Conservation (phyloP, 108 stramenopile genomes). For the Fragilaria crotonensis region DNA sequence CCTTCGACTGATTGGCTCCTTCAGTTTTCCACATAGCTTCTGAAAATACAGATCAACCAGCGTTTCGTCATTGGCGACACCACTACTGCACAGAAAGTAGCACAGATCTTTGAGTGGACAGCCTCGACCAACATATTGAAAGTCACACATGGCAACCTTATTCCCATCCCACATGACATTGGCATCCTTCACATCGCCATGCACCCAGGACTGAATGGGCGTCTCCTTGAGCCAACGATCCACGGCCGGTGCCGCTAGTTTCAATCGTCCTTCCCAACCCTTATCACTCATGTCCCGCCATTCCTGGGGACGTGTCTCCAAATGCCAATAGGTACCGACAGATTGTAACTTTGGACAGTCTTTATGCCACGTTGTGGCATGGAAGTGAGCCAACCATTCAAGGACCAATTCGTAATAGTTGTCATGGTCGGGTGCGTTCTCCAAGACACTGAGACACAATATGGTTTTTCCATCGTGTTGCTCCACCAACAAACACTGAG, state of each 20-base stretch:
- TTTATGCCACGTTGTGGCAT: conserved; percentile 48
- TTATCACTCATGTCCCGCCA: conserved; percentile 41
- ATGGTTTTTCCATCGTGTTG: conserved; percentile 24
- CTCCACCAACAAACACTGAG: conserved; percentile 31
- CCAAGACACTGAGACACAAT: conserved; percentile 5
- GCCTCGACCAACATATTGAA: conserved; percentile 69
- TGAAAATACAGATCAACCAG: conserved; percentile 30
- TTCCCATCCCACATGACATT: conserved; percentile 40
- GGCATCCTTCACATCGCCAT: conserved; percentile 71
- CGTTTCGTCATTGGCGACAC: conserved; percentile 18
- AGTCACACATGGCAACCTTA: conserved; percentile 64
- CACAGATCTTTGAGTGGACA: conserved; percentile 59
- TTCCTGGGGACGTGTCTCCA: conserved; percentile 71
- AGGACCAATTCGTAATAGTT: conserved; percentile 12
- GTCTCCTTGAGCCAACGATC: conserved; percentile 51
- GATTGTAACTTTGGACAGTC: conserved; percentile 22
- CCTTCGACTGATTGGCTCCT: conserved; percentile 26
- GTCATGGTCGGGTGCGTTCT: neutral
- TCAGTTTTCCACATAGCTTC: conserved; percentile 9
- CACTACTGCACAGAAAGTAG: conserved; percentile 54
- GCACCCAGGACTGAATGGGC: conserved; percentile 50
- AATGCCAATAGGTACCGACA: conserved; percentile 62
- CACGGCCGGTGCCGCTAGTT: conserved; percentile 56
- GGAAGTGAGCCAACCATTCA: conserved; percentile 59
- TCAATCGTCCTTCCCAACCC: conserved; percentile 68